phyloP scores from a whole-genome alignment of 805 yeast species.

The Kazachstania kunashirensis region DNA sequence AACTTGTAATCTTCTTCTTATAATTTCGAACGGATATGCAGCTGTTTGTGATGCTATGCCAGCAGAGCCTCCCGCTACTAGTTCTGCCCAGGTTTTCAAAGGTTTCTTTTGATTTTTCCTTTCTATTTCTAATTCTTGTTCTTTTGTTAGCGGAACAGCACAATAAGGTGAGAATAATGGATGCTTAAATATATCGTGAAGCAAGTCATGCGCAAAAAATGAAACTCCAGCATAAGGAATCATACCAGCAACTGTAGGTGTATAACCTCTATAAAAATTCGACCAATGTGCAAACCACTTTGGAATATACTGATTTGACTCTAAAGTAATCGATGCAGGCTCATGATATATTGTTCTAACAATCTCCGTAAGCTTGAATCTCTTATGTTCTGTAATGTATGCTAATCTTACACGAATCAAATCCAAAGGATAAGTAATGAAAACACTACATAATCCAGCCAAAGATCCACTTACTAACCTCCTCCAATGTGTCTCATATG shows the following conservation, averaged over 20 bases:
- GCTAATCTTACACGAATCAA: slow-evolving; percentile 86
- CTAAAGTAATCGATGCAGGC: slow-evolving; percentile 26
- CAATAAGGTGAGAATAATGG: slow-evolving; percentile 44
- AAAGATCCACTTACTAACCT: slow-evolving; percentile 82
- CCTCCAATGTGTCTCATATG: slow-evolving; percentile 70
- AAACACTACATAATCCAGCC: slow-evolving; percentile 80
- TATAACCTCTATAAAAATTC: slow-evolving; percentile 89
- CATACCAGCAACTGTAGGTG: slow-evolving; percentile 92
- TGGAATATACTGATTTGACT: slow-evolving; percentile 31
- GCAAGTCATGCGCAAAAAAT: slow-evolving; percentile 82
- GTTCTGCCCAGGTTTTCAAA: slow-evolving; percentile 81
- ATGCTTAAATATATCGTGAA: slow-evolving; percentile 80
- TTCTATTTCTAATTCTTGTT: slow-evolving; percentile 11
- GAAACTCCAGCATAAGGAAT: slow-evolving; percentile 97
- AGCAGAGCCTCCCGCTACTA: slow-evolving; percentile 89
- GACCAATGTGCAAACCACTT: slow-evolving; percentile 31
- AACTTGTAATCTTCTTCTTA: slow-evolving; percentile 92
- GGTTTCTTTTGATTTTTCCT: slow-evolving; percentile 42
- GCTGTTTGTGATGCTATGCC: slow-evolving; percentile 95
- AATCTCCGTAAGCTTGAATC: slow-evolving; percentile 20
- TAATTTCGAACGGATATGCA: slow-evolving; percentile 92
- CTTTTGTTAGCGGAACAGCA: slow-evolving; percentile 26
- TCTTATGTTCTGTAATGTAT: slow-evolving; percentile 52
- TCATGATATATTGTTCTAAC: slow-evolving; percentile 24
- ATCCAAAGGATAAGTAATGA: slow-evolving; percentile 86